Evolutionary conservation across 202 grass and related monocot species (phyloP), one percentile per base, ranked within the genome.

Genomic region (Carex arenaria): DNA sequence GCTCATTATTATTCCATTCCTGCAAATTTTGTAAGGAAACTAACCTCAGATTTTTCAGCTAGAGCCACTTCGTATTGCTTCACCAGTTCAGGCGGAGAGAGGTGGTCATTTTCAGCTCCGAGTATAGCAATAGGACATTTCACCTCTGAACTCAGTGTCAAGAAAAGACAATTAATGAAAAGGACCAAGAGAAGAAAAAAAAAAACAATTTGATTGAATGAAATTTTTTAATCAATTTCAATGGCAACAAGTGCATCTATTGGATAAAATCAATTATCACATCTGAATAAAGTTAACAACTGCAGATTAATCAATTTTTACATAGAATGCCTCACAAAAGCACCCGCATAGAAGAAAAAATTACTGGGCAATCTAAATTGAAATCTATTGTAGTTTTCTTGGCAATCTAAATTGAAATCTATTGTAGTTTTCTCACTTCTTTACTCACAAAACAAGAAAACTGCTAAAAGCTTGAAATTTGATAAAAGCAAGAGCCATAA

Each of bases 71-170:
- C 85, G 1, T 90, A 92, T 86, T 95, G 90, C 45, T 95, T 90
- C 1, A 95, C 19, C 55, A 92, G 32, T 82, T 90, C 86, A 38
- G 84, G 84, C 64, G 90, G 88, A 38, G 88, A 72, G 10, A 36
- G 30, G 4, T 32, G 60, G 68, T 95, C 93, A 65, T 45, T 80
- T 85, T 95, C 93, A 79, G 93, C 93, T 86, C 90, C 93, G 72
- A 92, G 88, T 86, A 95, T 32, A 73, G 93, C 74, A 3, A 92
- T 89, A 12, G 93, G 85, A 64, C 84, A 89, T 72, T 87, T 90
- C 4, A 90, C 84, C 78, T 90, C 88, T 90, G 81, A 76, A 72
- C 60, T 69, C 86, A 26, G 84, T 65, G 38, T 49, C 32, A 84
- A 40, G 12, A 32, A 79, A 19, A 61, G 31, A 2, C 23, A 38